Percentiles rank a stretch among this genome's conserved stretches.
Conservation (phyloP, 1,284 basidiomycete genomes). For the Vanrija sp. region DNA sequence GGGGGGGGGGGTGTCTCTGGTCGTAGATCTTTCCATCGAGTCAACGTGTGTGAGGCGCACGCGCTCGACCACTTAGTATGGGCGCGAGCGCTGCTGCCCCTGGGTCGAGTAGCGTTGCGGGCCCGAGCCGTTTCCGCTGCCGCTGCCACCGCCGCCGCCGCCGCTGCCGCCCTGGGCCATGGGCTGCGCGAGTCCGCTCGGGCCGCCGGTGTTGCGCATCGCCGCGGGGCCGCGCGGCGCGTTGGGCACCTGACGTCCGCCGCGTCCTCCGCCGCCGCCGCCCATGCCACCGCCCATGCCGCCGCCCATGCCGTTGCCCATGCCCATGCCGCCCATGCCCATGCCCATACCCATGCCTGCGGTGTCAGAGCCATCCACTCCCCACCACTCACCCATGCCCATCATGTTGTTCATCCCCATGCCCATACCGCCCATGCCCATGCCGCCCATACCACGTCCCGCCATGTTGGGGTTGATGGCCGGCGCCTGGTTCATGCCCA, state of each 20-base stretch:
- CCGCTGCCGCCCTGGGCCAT: conserved; percentile 52
- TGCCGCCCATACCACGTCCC: conserved; percentile 16
- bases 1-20: no score
- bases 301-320: conserved; percentile 40
- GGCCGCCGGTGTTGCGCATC: conserved; percentile 41
- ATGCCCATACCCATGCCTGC: conserved; percentile 17
- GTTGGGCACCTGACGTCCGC: conserved; percentile 27
- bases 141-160: conserved; percentile 42
- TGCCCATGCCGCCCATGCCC: conserved; percentile 10
- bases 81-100: conserved; percentile 42
- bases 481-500: conserved; percentile 40
- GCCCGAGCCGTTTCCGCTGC: conserved; percentile 56
- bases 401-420: conserved; percentile 30
- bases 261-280: conserved; percentile 45
- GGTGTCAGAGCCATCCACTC: not conserved
- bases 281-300: conserved; percentile 53
- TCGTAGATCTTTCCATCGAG: no score
- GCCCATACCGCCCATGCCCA: conserved; percentile 17
- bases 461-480: conserved; percentile 49
- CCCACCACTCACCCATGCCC: conserved; percentile 20
- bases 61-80: conserved; percentile 29
- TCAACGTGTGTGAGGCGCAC: no score
- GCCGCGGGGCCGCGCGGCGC: conserved; percentile 51
- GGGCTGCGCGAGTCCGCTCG: conserved; percentile 44
- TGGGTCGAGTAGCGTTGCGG: conserved; percentile 61